Evolutionary conservation across 164 flowering plant genomes (phyloP), one percentile per base, ranked within the genome.

Genomic region (Litsea cubeba): DNA sequence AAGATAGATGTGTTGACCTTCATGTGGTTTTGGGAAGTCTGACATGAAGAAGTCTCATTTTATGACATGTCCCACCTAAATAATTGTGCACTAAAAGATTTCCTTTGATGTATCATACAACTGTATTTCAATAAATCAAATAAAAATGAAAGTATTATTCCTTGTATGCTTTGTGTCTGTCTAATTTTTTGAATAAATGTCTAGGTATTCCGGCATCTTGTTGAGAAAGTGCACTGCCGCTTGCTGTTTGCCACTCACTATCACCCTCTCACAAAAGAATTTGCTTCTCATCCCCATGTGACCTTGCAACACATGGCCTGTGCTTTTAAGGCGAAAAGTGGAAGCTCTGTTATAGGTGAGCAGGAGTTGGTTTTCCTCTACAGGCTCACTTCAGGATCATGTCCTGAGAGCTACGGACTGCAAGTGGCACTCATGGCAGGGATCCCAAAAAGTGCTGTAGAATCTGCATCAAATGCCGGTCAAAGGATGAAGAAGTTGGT

Each of bases 391-490:
- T 81, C 87, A 35, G 99, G 99, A 74, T 89, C 98, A 58, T 96
- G 98, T 72, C 98, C 97, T 23, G 94, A 88, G 82, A 96, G 99
- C 80, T 94, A 96, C 60, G 99, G 99, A 10, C 77, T 94, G 79
- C 95, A 94, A 78, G 96, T 92, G 51, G 99, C 99, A 10, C 74
- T 69, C 65, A 92, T 90, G 95, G 98, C 99, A 32, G 98, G 99
- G 67, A 83, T 96, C 67, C 92, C 99, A 62, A 78, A 80, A 46
- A 65, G 71, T 32, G 93, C 90, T 71, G 92, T 96, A 17, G 79
- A 87, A 80, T 82, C 85, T 25, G 99, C 99, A 18, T 80, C 91
- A 26, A 78, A 69, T 64, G 98, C 99, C 66, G 83, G 85, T 46
- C 75, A 79, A 68, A 75, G 51, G 2, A 88, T 96, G 95, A 89